These are phyloP conservation scores for Microsporum canis DNA, from an alignment of 2,329 filamentous ascomycete genomes.

Conservation along the genomic window DNA sequence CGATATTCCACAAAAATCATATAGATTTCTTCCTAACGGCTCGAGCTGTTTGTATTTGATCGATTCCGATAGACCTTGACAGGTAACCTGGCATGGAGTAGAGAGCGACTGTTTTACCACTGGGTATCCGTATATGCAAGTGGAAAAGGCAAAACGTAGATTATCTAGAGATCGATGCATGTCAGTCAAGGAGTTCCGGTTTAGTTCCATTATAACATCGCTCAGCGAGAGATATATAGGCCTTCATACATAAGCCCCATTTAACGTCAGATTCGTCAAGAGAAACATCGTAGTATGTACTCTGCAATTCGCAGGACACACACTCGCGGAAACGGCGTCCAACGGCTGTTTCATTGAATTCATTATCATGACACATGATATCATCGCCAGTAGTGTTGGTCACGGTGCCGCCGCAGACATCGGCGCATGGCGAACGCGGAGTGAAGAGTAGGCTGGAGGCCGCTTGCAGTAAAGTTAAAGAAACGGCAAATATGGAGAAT, in stretches of 20 bases:
- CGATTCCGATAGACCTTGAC: slow-evolving; percentile 25
- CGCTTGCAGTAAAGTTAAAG: background rate
- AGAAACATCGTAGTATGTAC: slow-evolving; percentile 24
- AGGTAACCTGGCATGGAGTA: slow-evolving; percentile 36
- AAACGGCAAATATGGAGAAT: background rate
- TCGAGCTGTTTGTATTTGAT: slow-evolving; percentile 23
- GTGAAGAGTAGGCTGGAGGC: slow-evolving; percentile 24
- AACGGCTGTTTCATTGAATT: slow-evolving; percentile 23
- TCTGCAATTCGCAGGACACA: slow-evolving; percentile 33
- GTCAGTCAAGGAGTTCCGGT: slow-evolving; percentile 10
- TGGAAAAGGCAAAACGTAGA: slow-evolving; percentile 35
- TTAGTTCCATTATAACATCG: background rate
- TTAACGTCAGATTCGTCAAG: slow-evolving; percentile 34
- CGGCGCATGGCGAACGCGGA: slow-evolving; percentile 28
- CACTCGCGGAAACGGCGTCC: slow-evolving; percentile 32
- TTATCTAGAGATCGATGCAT: slow-evolving; percentile 26
- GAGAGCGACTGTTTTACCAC: slow-evolving; percentile 27
- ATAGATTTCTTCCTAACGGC: slow-evolving; percentile 22
- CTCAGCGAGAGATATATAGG: background rate
- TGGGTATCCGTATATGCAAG: slow-evolving; percentile 35
- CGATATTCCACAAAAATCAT: slow-evolving; percentile 29
- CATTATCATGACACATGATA: slow-evolving; percentile 32
- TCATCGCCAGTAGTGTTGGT: slow-evolving; percentile 32
- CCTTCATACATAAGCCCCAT: slow-evolving; percentile 35
- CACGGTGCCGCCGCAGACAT: slow-evolving; percentile 20